phyloP scores from a whole-genome alignment of 2,329 filamentous ascomycete species.

The Ophiostoma angusticollis region DNA sequence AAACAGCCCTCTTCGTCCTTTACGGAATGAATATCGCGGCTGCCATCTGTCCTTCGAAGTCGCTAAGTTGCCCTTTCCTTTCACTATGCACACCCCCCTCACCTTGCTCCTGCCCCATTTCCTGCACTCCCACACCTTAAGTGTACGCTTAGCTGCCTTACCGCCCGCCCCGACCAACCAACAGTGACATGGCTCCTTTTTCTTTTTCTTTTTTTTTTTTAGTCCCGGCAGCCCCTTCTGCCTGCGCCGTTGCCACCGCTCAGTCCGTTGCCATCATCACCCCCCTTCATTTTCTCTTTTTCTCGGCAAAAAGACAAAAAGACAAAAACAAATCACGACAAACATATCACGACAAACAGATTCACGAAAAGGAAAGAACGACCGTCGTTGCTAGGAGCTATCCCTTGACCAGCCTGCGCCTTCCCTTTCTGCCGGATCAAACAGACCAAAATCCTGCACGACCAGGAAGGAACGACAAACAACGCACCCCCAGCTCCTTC shows the following conservation, averaged over 20 bases:
- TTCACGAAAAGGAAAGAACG: slow-evolving; percentile 3
- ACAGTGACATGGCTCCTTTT: slow-evolving; percentile 8
- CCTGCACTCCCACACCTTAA: slow-evolving; percentile 5
- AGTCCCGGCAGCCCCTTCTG: slow-evolving; percentile 6
- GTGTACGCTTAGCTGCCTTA: slow-evolving; percentile 12
- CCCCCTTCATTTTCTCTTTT: slow-evolving; percentile 1
- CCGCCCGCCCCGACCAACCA: slow-evolving; percentile 11
- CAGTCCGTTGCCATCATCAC: slow-evolving; percentile 1
- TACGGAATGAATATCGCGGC: too few species aligned
- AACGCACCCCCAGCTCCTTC: slow-evolving; percentile 1
- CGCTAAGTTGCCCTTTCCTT: slow-evolving; percentile 1
- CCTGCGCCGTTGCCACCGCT: slow-evolving; percentile 11
- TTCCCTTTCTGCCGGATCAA: not conserved
- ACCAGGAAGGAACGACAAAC: slow-evolving; percentile 2
- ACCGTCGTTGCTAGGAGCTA: not conserved
- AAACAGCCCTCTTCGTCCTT: too few species aligned
- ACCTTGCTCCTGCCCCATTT: slow-evolving; percentile 1
- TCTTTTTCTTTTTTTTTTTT: slow-evolving; percentile 1
- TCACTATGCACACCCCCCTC: too few species aligned
- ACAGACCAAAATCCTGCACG: slow-evolving; percentile 1
- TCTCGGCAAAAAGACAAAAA: not conserved
- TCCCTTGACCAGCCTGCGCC: not conserved
- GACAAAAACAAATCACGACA: slow-evolving; percentile 1
- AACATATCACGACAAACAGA: not conserved
- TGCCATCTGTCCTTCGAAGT: too few species aligned